Base-by-base conservation (phyloP, 441 rosid genomes). In the Euphorbia celastroides region DNA sequence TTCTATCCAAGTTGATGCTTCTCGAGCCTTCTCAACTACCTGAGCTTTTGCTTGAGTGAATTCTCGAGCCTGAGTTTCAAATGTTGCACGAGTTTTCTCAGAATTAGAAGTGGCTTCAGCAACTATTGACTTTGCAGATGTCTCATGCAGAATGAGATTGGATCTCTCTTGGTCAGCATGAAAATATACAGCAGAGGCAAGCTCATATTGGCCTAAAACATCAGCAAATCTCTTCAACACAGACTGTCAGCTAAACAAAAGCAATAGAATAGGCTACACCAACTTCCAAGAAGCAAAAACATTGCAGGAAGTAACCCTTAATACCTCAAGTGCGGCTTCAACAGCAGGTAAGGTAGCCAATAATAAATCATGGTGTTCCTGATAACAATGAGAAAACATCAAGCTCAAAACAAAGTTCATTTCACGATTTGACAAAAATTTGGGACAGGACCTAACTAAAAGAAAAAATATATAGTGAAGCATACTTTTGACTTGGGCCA, bases 321-420 rank as follows among this genome's bases (percentile, higher is more conserved):
- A 65, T 86, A 94, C 99, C 98, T 92, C 86, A 72, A 92, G 87
- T 75, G 94, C 78, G 65, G 86, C 84, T 75, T 86, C 89, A 75
- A 86, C 90, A 71, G 88, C 89, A 73, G 98, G 99, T 75, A 94
- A 77, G 66, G 85, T 71, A 73, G 90, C 77, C 85, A 89, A 71
- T 59, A 94, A 78, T 71, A 89, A 89, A 84, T 94, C 99, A 64
- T 86, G 99, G 79, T 94, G 99, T 73, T 94, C 99, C 99, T 92
- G 85, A 52, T 62, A 67, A 74, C 55, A 68, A 73, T 58, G 42
- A 61, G 52, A 73, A 52, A 60, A 51, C 22, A 68, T 71, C 57
- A 67, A 68, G 56, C 42, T 65, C 14, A 41, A 64, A 23, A 64
- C 30, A 70, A 73, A 62, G 64, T 59, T 70, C 60, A 61, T 48